Base-by-base conservation (phyloP, 495 filamentous ascomycete genomes). In the Hypoxylon cercidicola region DNA sequence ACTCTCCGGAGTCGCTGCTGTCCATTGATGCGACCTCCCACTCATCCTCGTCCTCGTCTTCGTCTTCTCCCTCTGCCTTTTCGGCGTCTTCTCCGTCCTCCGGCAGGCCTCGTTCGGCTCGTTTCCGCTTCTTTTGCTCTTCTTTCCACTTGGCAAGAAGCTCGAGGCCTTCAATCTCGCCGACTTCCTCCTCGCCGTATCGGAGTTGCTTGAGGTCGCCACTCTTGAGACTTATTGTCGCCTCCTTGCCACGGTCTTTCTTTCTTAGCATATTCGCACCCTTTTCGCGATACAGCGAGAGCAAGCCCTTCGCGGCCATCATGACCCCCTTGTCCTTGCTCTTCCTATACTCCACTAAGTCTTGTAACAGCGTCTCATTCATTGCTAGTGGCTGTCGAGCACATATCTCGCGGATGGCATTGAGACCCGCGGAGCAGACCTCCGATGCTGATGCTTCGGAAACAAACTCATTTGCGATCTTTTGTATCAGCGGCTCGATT, bases 391-490 rank as follows among this genome's bases (percentile, higher is more conserved):
- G 95, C 70, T 98, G 94, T 52, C 95, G 83, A 2, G 87, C 88
- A 72, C 95, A 97, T 11, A 99, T 89, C 72, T 99, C 95, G 51
- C 94, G 86, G 72, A 98, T 98, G 18, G 91, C 88, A 71, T 97
- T 99, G 55, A 99, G 84, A 69, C 95, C 95, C 40, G 95, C 94
- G 6, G 94, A 88, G 25, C 91, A 93, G 40, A 98, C 92, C 77
- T 97, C 92, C 13, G 90, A 82, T 5, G 94, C 93, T 0, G 92
- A 90, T 12, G 93, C 95, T 74, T 99, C 95, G 0, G 92, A 96
- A 7, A 99, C 94, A 71, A 99, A 99, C 72, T 97, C 93, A 60
- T 97, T 97, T 35, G 95, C 94, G 62, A 99, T 97, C 80, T 97
- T 98, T 73, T 91, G 88, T 13, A 99, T 77, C 19, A 99, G 78